phyloP scores from a whole-genome alignment of 495 filamentous ascomycete genomes.

The Penicillium lividum region DNA sequence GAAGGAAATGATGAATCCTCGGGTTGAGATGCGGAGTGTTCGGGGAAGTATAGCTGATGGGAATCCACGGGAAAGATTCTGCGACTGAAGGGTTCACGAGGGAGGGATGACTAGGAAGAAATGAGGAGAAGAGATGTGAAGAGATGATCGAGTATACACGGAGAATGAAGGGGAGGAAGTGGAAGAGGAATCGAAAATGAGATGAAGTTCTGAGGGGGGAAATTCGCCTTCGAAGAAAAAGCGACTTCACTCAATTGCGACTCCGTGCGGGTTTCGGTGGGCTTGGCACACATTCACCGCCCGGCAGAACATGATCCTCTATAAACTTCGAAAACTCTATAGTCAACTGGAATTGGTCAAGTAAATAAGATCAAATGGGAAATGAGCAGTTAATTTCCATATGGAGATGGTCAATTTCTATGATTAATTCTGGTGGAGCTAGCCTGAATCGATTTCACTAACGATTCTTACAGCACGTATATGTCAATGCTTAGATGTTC shows the following conservation, averaged over 20 bases:
- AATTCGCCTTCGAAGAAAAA: constrained; percentile 38
- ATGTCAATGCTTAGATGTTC: neutral
- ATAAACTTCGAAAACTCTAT: neutral
- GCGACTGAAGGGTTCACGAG: neutral
- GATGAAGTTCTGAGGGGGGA: constrained; percentile 27
- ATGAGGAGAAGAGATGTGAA: constrained; percentile 10
- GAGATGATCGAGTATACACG: constrained; percentile 12
- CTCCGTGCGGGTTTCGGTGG: constrained; percentile 36
- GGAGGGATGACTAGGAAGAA: neutral
- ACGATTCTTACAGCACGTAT: no score
- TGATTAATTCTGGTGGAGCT: neutral
- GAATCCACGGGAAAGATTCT: constrained; percentile 7
- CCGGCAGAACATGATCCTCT: constrained; percentile 25
- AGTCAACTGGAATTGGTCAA: no score
- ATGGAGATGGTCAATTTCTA: no score
- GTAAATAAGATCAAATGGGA: no score
- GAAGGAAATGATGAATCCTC: constrained; percentile 16
- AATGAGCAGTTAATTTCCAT: no score
- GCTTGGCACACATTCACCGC: constrained; percentile 27
- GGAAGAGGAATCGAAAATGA: constrained; percentile 22
- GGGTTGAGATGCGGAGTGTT: constrained; percentile 15
- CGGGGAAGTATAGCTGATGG: constrained; percentile 24
- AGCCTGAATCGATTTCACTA: neutral
- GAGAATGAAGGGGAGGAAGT: constrained; percentile 13
- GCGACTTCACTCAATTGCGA: constrained; percentile 29